These are phyloP conservation scores for Pythium aristosporum DNA, from an alignment of 352 stramenopile species.

Conservation along the genomic window DNA sequence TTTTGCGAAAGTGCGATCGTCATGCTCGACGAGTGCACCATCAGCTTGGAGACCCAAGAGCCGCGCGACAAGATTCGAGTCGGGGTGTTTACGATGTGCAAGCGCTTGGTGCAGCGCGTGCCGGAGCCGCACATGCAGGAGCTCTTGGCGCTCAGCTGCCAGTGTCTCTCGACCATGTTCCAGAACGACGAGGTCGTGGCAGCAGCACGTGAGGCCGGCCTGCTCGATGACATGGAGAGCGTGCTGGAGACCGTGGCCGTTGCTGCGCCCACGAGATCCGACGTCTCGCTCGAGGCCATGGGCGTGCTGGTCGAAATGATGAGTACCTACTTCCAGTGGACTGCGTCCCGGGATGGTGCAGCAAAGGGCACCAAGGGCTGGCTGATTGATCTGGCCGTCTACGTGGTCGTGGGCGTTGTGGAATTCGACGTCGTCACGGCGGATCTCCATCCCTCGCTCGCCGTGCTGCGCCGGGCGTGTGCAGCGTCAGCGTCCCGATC, in stretches of 20 bases:
- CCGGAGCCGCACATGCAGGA: slow-evolving; percentile 4
- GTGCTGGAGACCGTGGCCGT: slow-evolving; percentile 36
- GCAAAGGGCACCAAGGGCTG: slow-evolving; percentile 20
- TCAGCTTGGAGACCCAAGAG: neutral
- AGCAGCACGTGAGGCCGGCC: slow-evolving; percentile 11
- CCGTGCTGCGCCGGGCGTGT: slow-evolving; percentile 46
- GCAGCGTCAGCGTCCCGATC: slow-evolving; percentile 31
- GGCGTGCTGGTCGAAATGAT: slow-evolving; percentile 48
- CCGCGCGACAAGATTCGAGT: neutral
- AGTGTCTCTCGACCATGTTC: slow-evolving; percentile 28
- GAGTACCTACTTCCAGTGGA: slow-evolving; percentile 6
- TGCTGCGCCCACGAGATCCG: slow-evolving; percentile 35
- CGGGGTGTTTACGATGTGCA: slow-evolving; percentile 3
- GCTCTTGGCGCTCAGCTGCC: slow-evolving; percentile 16
- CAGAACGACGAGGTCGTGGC: slow-evolving; percentile 29
- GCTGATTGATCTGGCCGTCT: slow-evolving; percentile 48
- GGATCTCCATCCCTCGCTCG: slow-evolving; percentile 46
- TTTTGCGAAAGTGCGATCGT: slow-evolving; percentile 47
- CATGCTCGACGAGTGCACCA: slow-evolving; percentile 7
- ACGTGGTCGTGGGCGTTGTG: slow-evolving; percentile 39
- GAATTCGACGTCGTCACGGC: slow-evolving; percentile 33
- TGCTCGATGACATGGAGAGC: slow-evolving; percentile 25
- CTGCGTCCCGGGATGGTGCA: neutral
- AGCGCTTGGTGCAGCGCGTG: slow-evolving; percentile 6
- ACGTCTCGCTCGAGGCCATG: slow-evolving; percentile 60